These are phyloP conservation scores for Irpex sp. DNA, from an alignment of 1,284 basidiomycete genomes.

Conservation along the genomic window DNA sequence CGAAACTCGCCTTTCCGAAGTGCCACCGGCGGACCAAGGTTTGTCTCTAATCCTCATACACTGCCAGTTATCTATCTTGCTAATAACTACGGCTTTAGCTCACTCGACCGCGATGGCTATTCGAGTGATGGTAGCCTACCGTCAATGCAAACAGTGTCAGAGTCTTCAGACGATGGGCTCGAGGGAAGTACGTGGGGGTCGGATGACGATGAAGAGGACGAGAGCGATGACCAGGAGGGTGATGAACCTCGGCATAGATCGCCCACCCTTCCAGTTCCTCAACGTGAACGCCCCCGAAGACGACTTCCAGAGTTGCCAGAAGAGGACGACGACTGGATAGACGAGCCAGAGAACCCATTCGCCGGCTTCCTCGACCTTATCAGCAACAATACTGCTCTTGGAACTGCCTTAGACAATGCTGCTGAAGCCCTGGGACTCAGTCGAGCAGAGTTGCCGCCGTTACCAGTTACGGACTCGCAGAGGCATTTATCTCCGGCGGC, in stretches of 20 bases:
- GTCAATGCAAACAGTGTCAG: constrained; percentile 26
- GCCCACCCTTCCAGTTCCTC: background rate
- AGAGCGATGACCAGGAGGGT: background rate
- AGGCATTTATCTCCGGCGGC: background rate
- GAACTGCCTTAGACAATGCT: background rate
- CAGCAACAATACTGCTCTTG: background rate
- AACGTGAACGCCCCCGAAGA: background rate
- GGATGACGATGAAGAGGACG: constrained; percentile 13
- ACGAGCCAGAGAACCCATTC: background rate
- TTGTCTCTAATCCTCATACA: background rate
- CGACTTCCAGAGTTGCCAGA: background rate
- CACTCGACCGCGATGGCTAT: constrained; percentile 1
- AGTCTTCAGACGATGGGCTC: constrained; percentile 19
- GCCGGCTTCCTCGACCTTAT: background rate
- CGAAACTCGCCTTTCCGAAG: background rate
- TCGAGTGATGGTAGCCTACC: constrained; percentile 24
- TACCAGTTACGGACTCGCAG: background rate
- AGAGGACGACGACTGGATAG: constrained; percentile 8
- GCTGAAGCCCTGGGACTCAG: background rate
- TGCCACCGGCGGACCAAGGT: background rate
- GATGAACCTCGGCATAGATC: background rate
- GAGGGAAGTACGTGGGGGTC: constrained; percentile 12
- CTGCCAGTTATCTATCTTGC: background rate
- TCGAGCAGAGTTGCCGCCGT: background rate
- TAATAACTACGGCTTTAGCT: background rate